Evolutionary conservation across 2,329 filamentous ascomycete genomes (phyloP), one percentile per base, ranked within the genome.

Genomic region (Phialemonium atrogriseum): DNA sequence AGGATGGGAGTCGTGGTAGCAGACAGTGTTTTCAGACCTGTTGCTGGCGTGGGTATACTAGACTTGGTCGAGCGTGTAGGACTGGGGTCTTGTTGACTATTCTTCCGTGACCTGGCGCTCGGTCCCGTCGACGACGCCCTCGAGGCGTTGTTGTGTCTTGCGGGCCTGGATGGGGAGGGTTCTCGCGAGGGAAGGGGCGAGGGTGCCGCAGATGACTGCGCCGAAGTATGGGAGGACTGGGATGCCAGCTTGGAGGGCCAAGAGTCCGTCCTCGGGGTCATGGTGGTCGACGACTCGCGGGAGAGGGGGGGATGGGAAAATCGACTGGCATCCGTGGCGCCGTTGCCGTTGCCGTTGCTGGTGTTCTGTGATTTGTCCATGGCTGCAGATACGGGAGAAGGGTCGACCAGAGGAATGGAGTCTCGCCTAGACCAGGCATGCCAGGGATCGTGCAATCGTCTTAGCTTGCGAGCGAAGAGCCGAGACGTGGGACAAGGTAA

Each of bases 1-100:
- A 89, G 62, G 31, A 73, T 70, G 7, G 84, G 80, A 29, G 77
- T 80, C 42, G 66, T 77, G 21, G 77, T 64, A 22, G 81, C 71
- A 11, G 83, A 82, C 29, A 89, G 63, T 37, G 77, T 73, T 51
- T 78, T 73, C 54, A 81, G 72, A 35, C 78, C 65, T 13, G 78
- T 65, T 15, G 76, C 68, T 16, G 77, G 69, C 30, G 77, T 76
- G 21, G 77, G 70, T 34, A 71, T 63, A 35, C 62, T 70, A 35
- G 63, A 60, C 43, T 57, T 64, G 34, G 56, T 53, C 28, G 59
- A 54, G 32, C 80, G 70, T 34, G 69, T 64, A 13, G 80, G 77
- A 45, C 77, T 84, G 37, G 68, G 60, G 34, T 84, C 79, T 39
- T 77, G 68, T 33, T 61, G 51, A 52, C 77, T 84, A 51, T 73